Evolutionary conservation across 2,329 filamentous ascomycete genomes (phyloP), one percentile per base, ranked within the genome.

Genomic region (Domatiomyces catenatus): DNA sequence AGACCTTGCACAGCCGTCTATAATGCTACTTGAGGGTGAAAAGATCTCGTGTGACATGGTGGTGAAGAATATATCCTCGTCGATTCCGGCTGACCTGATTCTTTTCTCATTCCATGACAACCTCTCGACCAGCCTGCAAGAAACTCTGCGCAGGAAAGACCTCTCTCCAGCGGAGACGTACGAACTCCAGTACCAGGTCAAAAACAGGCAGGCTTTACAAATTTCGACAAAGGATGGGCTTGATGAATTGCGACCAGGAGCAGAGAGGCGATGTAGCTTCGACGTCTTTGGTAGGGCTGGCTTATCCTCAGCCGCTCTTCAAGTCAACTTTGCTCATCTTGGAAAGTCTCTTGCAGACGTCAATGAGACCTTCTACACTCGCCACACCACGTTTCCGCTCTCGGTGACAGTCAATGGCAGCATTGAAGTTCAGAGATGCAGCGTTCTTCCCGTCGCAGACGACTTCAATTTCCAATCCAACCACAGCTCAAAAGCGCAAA

Each of bases 21-120:
- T 94, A 36, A 95, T 94, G 88, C 76, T 98, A 8, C 73, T 98
- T 5, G 90, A 96, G 68, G 92, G 92, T 44, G 90, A 98, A 66
- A 77, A 76, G 19, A 82, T 81, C 58, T 71, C 72, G 0, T 93
- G 96, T 62, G 82, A 78, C 0, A 75, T 95, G 15, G 89, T 84
- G 0, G 69, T 96, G 12, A 77, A 84, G 57, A 98, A 98, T 57
- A 71, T 79, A 7, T 92, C 87, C 0, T 58, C 53, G 18, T 64
- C 73, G 0, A 88, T 83, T 1, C 73, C 86, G 1, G 86, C 86
- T 1, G 86, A 94, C 62, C 82, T 96, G 50, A 70, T 95, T 36
- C 74, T 92, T 22, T 87, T 95, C 53, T 89, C 86, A 0, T 94
- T 94, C 63, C 82, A 88, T 58, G 88, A 95, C 67, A 93, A 88